Evolutionary conservation across 2,329 filamentous ascomycete species (phyloP), one percentile per base, ranked within the genome.

Genomic region (Cladosporium oxysporum): DNA sequence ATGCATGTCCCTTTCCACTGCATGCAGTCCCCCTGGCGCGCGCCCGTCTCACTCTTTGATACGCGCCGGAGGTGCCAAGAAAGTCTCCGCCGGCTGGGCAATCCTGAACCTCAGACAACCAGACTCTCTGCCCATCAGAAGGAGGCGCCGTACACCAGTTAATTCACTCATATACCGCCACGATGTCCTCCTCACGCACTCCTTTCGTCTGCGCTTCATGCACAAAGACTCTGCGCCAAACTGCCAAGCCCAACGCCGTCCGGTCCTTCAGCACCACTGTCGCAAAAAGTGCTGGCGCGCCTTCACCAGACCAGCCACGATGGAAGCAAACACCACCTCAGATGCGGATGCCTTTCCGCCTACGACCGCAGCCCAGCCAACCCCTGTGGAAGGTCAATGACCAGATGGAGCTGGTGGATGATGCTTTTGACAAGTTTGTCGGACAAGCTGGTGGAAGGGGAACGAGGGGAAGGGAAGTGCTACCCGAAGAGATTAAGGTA

Each of bases 401-500:
- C 23, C 88, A 93, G 74, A 91, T 91, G 11, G 83, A 82, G 70
- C 83, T 84, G 74, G 83, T 99, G 64, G 90, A 98, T 76, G 83
- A 86, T 58, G 90, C 92, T 78, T 96, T 97, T 78, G 84, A 86
- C 70, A 83, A 84, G 62, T 85, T 98, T 71, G 81, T 98, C 64
- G 94, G 93, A 6, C 83, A 68, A 18, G 55, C 44, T 35, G 66
- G 68, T 18, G 71, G 67, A n/a, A 70, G 68, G 23, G 66, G 69
- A 8, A 66, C 62, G 21, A 67, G 64, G 83, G 57, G 88, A 85
- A 55, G 91, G 91, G 87, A 91, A 71, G 86, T 95, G 77, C 83
- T 99, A 66, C 89, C 90, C 1, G 93, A 97, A 18, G 94, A 99
- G 81, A 84, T 95, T 68, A 98, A 97, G 72, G 74, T 76, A 71